Base-by-base conservation (phyloP, 305 asterid species). In the Fraxinus nigra region DNA sequence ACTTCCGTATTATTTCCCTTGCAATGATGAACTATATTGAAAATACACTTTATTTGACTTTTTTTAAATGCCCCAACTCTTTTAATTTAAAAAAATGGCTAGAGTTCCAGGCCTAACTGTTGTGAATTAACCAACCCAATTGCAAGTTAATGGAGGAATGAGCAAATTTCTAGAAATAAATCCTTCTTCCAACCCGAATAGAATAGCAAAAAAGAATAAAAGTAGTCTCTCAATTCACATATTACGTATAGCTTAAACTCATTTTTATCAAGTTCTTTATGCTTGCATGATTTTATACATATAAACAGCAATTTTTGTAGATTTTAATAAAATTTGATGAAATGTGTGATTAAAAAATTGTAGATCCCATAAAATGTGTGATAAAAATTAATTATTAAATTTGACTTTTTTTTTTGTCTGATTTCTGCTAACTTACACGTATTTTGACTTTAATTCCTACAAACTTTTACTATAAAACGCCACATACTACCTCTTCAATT, bases 401-500 rank as follows among this genome's bases (percentile, higher is more conserved):
- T 24, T 24, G 26, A 24, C 26, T 24, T 24, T 24, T 24, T 54
- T n/a, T 14, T 54, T 18, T 56, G 10, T 1, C 34, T 10, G 72
- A 63, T 22, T 22, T 63, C 72, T 20, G 34, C 72, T 16, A 63
- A 24, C 72, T 14, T 75, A 75, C 79, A 75, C 20, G 40, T 18
- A 37, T 56, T 37, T 59, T 4, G 1, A 59, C 18, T 70, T 51
- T 24, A 7, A 37, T 74, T 75, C 54, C 33, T 26, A 8, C 78
- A 48, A 33, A 51, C 35, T 16, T 35, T 70, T 70, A 13, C 82
- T 46, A 84, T 79, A 83, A 48, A 80, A 32, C 48, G 81, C 76
- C 82, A 9, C n/a, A 22, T 63, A 24, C 72, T 24, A 0, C 14
- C n/a, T 72, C 69, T 11, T 8, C 48, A 70, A 35, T 61, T 59